These are phyloP conservation scores for Hymenoscyphus linearis DNA, from an alignment of 2,329 filamentous ascomycete species.

Conservation along the genomic window DNA sequence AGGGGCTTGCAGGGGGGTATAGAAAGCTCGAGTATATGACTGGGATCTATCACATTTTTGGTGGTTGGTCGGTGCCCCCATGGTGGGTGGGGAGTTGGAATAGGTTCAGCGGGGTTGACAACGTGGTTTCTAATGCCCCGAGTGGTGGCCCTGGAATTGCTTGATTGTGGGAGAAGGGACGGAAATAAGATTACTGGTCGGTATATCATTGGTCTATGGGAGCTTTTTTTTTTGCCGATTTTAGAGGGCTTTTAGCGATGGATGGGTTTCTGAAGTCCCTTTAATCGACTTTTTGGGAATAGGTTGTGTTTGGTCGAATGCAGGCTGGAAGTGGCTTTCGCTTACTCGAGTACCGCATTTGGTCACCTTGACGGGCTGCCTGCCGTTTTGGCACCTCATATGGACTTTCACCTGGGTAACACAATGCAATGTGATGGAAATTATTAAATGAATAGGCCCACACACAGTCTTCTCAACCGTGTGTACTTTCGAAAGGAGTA, in stretches of 20 bases:
- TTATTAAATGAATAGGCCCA: constrained; percentile 1
- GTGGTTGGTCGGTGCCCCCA: not conserved
- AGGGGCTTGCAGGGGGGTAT: not conserved
- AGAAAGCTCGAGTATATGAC: not conserved
- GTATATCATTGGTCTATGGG: not conserved
- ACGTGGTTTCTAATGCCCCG: not conserved
- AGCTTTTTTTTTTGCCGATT: not conserved
- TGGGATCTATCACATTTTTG: not conserved
- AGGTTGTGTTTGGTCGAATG: too few relatives aligned
- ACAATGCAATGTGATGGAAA: not conserved
- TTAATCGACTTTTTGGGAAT: too few relatives aligned
- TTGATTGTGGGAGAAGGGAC: not conserved
- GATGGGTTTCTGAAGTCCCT: too few relatives aligned
- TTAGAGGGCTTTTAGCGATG: not conserved
- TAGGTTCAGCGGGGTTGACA: not conserved
- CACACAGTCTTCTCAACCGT: not conserved
- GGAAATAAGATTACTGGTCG: not conserved
- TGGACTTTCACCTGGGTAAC: too few relatives aligned
- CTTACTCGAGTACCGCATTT: not conserved
- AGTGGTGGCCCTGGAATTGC: not conserved
- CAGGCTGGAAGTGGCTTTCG: not conserved
- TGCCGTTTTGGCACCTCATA: not conserved
- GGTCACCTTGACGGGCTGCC: not conserved
- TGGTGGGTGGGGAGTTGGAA: not conserved
- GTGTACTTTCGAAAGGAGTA: not conserved